Evolutionary conservation across 352 stramenopile species (phyloP), one percentile per base, ranked within the genome.

Genomic region (Phytopythium boreale): DNA sequence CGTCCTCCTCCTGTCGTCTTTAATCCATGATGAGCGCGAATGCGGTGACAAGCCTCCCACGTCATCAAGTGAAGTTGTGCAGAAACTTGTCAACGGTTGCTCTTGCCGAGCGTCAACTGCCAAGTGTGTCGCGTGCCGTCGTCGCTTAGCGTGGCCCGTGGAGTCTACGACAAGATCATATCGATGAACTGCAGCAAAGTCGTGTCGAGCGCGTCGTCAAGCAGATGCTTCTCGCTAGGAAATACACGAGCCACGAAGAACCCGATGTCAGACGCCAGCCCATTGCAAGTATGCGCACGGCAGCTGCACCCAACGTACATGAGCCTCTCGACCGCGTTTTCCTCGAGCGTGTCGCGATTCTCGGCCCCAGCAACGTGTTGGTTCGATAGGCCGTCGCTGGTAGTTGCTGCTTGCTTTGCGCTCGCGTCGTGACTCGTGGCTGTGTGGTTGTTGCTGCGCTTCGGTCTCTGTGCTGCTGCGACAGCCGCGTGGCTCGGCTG

Each of bases 151-250:
- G 49, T 24, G 27, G 26, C 8, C 49, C 17, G 26, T 56, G 26
- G 27, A 56, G 49, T 39, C 24, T 62, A 89, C 41, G 72, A 68
- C 26, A 88, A 73, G 69, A 87, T 85, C 76, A 86, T 82, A 41
- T 85, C 68, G 47, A 89, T 73, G 69, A 89, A 88, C 59, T 89
- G 76, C 52, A 87, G 69, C 36, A 88, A 69, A n/a, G 71, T 62
- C 15, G 79, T 24, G 51, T 85, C 74, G 24, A 89, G 62, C 29
- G 74, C 76, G 56, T 81, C 66, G 15, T 86, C 76, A 61, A 87
- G 59, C 36, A 76, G 59, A 49, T 87, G 74, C 43, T 77, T 78
- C 19, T 80, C 50, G 17, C 77, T 88, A 51, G 14, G 26, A 11
- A 15, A 7, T 19, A 8, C n/a, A 52, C 36, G 47, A 31, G 26